A percentile compares a stretch with the other conserved stretches of the same genome.
Conservation (phyloP, 2,329 filamentous ascomycete genomes). For the Diaporthe eres region DNA sequence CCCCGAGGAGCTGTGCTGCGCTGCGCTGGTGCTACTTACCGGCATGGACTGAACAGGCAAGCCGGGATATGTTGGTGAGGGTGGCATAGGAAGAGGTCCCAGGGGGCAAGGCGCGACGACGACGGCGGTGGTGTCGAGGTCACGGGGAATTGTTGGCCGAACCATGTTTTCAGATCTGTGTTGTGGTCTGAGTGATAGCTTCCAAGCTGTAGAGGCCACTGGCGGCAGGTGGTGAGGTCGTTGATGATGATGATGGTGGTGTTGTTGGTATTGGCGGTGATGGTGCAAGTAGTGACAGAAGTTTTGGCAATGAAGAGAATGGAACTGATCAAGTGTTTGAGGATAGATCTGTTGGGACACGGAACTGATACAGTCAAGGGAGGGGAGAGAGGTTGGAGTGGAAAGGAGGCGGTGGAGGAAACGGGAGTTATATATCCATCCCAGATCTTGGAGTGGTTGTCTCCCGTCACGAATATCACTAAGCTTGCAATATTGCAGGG, state of each 20-base stretch:
- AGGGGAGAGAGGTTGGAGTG: constrained; percentile 20
- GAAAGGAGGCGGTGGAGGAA: constrained; percentile 31
- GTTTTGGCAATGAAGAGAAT: background rate
- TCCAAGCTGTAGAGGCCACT: background rate
- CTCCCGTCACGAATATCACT: constrained; percentile 2
- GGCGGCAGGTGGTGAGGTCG: background rate
- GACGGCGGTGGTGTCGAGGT: constrained; percentile 35
- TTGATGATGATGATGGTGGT: background rate
- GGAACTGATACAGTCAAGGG: constrained; percentile 8
- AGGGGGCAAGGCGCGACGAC: constrained; percentile 9
- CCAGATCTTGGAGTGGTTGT: background rate
- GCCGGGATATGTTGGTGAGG: constrained; percentile 31
- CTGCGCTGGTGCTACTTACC: constrained; percentile 36
- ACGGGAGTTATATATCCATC: constrained; percentile 39
- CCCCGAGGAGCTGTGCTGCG: background rate
- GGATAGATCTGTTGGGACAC: constrained; percentile 33
- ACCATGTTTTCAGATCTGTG: constrained; percentile 37
- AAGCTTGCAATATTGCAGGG: constrained; percentile 35
- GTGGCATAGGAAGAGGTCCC: constrained; percentile 32
- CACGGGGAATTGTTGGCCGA: constrained; percentile 39
- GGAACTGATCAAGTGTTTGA: background rate
- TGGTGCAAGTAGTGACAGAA: background rate
- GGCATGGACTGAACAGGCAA: constrained; percentile 43
- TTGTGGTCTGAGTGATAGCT: constrained; percentile 8
- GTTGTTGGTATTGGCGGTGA: background rate